These are phyloP conservation scores for Parachaetomium inaequale DNA, from an alignment of 495 filamentous ascomycete genomes.

Conservation along the genomic window DNA sequence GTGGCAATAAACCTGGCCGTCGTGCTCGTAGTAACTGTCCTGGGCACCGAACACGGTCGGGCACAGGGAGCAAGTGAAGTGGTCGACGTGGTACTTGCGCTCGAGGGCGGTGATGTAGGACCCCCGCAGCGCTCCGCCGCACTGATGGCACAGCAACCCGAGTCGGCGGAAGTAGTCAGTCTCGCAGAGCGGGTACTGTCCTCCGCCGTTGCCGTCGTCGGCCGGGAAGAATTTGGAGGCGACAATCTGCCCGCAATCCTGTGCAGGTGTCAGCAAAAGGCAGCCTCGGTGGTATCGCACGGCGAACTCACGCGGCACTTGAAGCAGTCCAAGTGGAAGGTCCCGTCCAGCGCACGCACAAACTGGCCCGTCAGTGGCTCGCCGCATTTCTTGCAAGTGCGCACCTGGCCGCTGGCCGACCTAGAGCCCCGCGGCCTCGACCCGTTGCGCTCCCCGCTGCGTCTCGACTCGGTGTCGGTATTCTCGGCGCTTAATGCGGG, in stretches of 20 bases:
- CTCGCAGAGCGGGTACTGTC: constrained; percentile 95
- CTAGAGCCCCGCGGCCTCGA: constrained; percentile 44
- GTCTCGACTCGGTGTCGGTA: constrained; percentile 35
- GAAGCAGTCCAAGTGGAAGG: constrained; percentile 97
- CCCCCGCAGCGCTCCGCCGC: constrained; percentile 87
- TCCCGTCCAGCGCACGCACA: constrained; percentile 85
- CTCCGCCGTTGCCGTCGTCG: constrained; percentile 76
- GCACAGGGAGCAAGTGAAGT: constrained; percentile 98
- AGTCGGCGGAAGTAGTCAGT: constrained; percentile 95
- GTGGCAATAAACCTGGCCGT: constrained; percentile 94
- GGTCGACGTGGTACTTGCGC: constrained; percentile 97
- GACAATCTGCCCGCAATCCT: constrained; percentile 96
- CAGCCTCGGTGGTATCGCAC: not conserved
- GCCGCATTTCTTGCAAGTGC: constrained; percentile 84
- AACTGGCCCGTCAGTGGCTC: constrained; percentile 89
- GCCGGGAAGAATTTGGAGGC: constrained; percentile 98
- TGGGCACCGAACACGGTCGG: constrained; percentile 96
- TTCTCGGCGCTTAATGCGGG: constrained; percentile 42
- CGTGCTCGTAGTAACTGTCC: constrained; percentile 98
- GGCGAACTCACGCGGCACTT: constrained; percentile 76
- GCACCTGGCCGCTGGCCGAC: constrained; percentile 50
- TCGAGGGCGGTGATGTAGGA: constrained; percentile 98
- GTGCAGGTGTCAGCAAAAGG: constrained; percentile 20
- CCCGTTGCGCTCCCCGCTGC: constrained; percentile 48
- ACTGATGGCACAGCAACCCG: constrained; percentile 85